phyloP scores from a whole-genome alignment of 75 land plant species.

The Adiantum capillusveneris region DNA sequence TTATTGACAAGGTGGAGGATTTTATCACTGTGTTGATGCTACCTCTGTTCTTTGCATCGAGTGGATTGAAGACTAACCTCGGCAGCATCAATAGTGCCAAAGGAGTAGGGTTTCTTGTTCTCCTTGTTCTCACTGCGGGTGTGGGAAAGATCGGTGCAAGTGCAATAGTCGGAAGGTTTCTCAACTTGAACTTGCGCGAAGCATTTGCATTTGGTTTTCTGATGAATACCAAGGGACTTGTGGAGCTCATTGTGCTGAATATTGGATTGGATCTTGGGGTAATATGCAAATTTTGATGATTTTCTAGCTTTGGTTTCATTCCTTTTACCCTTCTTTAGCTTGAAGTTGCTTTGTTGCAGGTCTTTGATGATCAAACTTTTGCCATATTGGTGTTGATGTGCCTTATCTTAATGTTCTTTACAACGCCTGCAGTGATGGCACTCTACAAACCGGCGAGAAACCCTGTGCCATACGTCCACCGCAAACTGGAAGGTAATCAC shows the following conservation, averaged over 20 bases:
- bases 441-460: constrained; percentile 23
- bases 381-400: constrained; percentile 16
- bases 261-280: constrained; percentile 5
- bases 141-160: constrained; percentile 33
- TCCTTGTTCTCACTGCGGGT: constrained; percentile 19
- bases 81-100: background rate
- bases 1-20: constrained; percentile 44
- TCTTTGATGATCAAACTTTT: constrained; percentile 9
- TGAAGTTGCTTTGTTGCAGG: constrained; percentile 6
- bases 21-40: constrained; percentile 36
- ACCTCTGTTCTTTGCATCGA: constrained; percentile 31
- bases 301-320: too few species aligned
- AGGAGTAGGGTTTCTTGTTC: background rate
- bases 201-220: constrained; percentile 32
- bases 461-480: constrained; percentile 7
- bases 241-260: constrained; percentile 43
- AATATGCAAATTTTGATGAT: background rate
- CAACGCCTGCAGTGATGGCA: constrained; percentile 19
- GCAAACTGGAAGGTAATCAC: constrained; percentile 10
- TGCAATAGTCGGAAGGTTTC: constrained; percentile 12
- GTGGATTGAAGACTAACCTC: constrained; percentile 34
- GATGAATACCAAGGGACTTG: constrained; percentile 43
- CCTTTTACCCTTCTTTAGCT: background rate
- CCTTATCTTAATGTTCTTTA: constrained; percentile 30
- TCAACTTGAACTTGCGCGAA: constrained; percentile 15